Conservation (phyloP, 495 filamentous ascomycete species). For the Aeminium ludgeri region DNA sequence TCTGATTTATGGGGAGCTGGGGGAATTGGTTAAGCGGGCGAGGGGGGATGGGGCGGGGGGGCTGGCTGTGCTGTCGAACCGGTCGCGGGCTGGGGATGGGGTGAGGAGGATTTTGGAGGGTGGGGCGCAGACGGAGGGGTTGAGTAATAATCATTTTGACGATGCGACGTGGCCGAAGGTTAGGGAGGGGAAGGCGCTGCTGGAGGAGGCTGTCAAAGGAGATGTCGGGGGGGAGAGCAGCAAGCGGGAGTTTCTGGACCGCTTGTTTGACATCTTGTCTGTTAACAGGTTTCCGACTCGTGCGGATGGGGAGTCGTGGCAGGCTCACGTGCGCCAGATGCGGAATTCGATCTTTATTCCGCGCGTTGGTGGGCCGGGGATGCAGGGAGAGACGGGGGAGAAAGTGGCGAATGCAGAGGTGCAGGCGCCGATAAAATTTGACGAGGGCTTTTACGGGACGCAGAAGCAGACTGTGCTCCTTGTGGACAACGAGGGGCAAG, state of each 20-base stretch:
- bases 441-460: conserved; percentile 67
- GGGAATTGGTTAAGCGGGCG: too few relatives aligned
- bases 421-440: too few relatives aligned
- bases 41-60: conserved; percentile 17
- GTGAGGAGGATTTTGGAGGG: conserved; percentile 12
- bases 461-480: conserved; percentile 81
- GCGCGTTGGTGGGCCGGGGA: conserved; percentile 37
- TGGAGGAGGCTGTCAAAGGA: conserved; percentile 30
- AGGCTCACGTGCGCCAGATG: conserved; percentile 53
- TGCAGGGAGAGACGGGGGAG: conserved; percentile 34
- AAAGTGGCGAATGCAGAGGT: conserved; percentile 27
- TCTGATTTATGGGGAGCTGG: conserved; percentile 69
- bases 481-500: conserved; percentile 54
- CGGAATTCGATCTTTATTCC: conserved; percentile 77
- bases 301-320: conserved; percentile 38
- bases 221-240: conserved; percentile 33
- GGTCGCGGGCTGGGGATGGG: conserved; percentile 34
- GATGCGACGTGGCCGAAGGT: conserved; percentile 77
- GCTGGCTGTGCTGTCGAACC: conserved; percentile 77
- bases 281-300: conserved; percentile 53
- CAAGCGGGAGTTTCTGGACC: conserved; percentile 48
- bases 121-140: conserved; percentile 49
- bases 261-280: conserved; percentile 54
- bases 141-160: conserved; percentile 72
- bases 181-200: conserved; percentile 35